Evolutionary conservation across 2,329 filamentous ascomycete genomes (phyloP).

Genomic region (Lasiodiplodia theobromae): DNA sequence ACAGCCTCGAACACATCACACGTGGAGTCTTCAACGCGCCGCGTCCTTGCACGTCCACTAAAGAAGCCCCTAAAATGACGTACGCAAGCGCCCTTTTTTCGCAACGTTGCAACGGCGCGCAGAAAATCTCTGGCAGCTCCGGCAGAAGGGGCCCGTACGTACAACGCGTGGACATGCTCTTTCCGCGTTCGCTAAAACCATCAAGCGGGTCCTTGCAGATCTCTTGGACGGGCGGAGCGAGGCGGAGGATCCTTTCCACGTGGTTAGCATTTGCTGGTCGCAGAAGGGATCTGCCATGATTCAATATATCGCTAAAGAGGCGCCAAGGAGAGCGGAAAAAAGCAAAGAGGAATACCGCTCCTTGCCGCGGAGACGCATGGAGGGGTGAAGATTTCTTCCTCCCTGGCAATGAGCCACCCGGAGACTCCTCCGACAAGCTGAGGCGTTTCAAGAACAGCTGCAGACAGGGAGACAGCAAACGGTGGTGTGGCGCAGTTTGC

Average conservation of each 20-base stretch:
- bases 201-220: constrained; percentile 4
- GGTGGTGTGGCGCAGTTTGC: constrained; percentile 8
- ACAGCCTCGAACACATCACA: too few species aligned
- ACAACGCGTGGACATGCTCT: too few species aligned
- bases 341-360: too few species aligned
- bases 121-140: not conserved
- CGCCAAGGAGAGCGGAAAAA: not conserved
- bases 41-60: not conserved
- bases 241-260: not conserved
- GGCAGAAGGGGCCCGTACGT: too few species aligned
- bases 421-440: not conserved
- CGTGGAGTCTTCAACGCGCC: not conserved
- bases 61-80: not conserved
- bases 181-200: not conserved
- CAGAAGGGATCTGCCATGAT: constrained; percentile 12
- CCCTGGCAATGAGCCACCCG: too few species aligned
- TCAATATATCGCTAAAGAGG: constrained; percentile 1
- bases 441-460: too few species aligned
- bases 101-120: not conserved
- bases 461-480: not conserved
- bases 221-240: not conserved
- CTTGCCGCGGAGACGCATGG: too few species aligned
- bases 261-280: constrained; percentile 10
- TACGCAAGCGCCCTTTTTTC: not conserved
- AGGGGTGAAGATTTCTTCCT: not conserved